Conservation (phyloP, 129 eudicot species). For the Rutidosis leptorrhynchoides region DNA sequence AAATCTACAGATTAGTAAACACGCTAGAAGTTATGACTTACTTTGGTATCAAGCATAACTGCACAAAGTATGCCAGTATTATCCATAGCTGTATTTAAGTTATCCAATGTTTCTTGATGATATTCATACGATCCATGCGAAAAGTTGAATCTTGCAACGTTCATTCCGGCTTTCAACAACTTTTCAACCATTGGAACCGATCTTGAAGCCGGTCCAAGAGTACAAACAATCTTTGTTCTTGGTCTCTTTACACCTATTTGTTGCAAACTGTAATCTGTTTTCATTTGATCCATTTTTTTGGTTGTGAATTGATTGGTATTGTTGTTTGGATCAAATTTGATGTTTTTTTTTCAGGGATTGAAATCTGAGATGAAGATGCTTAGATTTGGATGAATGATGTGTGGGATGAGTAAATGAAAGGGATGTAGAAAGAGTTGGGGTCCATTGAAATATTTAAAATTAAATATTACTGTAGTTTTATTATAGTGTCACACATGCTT, state of each 20-base stretch:
- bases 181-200: conserved; percentile 58
- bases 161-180: conserved; percentile 54
- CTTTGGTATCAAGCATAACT: conserved; percentile 66
- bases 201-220: conserved; percentile 58
- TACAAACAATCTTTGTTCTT: conserved; percentile 60
- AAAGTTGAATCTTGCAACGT: conserved; percentile 58
- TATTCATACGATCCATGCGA: conserved; percentile 56
- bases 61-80: conserved; percentile 54
- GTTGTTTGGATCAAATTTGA: neutral
- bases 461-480: neutral
- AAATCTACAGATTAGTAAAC: neutral
- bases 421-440: neutral
- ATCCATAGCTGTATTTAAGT: conserved; percentile 42
- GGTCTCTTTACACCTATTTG: conserved; percentile 38
- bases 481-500: conserved; percentile 14
- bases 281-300: conserved; percentile 32
- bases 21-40: conserved; percentile 12
- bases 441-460: neutral
- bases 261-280: conserved; percentile 28
- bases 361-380: conserved; percentile 1
- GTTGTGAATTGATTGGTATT: neutral
- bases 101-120: conserved; percentile 55
- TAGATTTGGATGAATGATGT: conserved; percentile 11
- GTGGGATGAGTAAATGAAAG: conserved; percentile 26
- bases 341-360: neutral